A percentile compares a stretch with the other conserved stretches of the same genome.
These are phyloP conservation scores for Epichloe elymi DNA, from an alignment of 2,329 filamentous ascomycete genomes.

Conservation along the genomic window DNA sequence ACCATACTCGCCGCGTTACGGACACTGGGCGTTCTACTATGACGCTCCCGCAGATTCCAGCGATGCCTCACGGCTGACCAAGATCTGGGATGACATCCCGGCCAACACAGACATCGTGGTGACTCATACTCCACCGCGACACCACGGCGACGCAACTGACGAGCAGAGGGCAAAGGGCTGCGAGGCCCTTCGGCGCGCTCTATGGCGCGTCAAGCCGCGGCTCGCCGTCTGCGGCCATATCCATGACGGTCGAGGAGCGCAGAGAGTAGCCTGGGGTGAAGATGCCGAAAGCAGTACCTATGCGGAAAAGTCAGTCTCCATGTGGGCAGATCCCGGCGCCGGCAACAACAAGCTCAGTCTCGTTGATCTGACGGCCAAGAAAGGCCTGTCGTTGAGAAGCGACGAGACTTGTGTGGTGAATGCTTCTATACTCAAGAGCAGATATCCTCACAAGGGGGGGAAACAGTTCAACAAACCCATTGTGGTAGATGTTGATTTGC, in stretches of 20 bases:
- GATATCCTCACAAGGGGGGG: constrained; percentile 47
- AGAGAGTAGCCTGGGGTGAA: constrained; percentile 49
- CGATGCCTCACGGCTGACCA: constrained; percentile 13
- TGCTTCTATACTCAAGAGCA: constrained; percentile 58
- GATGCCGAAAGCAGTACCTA: constrained; percentile 24
- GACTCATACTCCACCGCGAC: constrained; percentile 55
- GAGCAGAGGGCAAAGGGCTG: constrained; percentile 40
- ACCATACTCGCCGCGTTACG: constrained; percentile 45
- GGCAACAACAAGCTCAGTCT: constrained; percentile 46
- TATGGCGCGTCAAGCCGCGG: constrained; percentile 49
- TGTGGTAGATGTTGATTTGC: constrained; percentile 69
- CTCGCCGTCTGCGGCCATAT: constrained; percentile 61
- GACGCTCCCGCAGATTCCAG: constrained; percentile 13
- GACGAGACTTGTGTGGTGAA: constrained; percentile 68
- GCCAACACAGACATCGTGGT: constrained; percentile 51
- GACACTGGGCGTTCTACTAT: constrained; percentile 58
- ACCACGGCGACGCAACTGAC: constrained; percentile 40
- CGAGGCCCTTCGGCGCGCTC: constrained; percentile 38
- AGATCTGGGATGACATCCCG: constrained; percentile 49
- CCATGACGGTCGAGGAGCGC: constrained; percentile 52
- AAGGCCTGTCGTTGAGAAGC: constrained; percentile 11
- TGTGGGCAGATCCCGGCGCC: constrained; percentile 47
- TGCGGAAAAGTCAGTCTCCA: constrained; percentile 28
- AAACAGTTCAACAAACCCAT: constrained; percentile 66
- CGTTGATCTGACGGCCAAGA: constrained; percentile 43